Evolutionary conservation across 108 stramenopile species (phyloP).

Genomic region (Asterionellopsis glacialis): DNA sequence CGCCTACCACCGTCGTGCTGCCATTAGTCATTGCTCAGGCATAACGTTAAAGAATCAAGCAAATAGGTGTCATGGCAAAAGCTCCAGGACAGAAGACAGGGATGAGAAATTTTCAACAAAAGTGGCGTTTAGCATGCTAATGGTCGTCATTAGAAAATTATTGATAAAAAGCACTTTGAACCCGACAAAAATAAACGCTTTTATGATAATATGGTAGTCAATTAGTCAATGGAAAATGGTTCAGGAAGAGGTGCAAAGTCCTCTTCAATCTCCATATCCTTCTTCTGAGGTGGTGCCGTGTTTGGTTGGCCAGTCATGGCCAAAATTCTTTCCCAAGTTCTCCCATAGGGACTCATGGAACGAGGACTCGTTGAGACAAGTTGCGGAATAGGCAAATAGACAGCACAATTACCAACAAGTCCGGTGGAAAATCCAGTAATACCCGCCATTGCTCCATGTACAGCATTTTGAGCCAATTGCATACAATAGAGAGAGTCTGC

Average conservation of each 20-base stretch:
- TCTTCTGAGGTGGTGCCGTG: conserved; percentile 13
- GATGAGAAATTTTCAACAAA: no score
- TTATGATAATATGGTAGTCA: no score
- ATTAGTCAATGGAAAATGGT: background rate
- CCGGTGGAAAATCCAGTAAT: conserved; percentile 80
- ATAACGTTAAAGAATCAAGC: no score
- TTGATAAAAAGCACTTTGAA: no score
- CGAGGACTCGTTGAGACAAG: conserved; percentile 66
- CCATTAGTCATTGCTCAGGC: no score
- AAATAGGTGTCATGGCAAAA: no score
- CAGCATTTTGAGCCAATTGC: conserved; percentile 89
- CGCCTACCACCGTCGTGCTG: no score
- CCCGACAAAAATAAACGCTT: no score
- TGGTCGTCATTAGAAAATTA: no score
- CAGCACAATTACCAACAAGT: conserved; percentile 67
- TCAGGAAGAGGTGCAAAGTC: conserved; percentile 1
- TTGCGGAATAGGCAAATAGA: conserved; percentile 72
- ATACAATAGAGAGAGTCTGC: conserved; percentile 83
- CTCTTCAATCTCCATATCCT: background rate
- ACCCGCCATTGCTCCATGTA: conserved; percentile 92
- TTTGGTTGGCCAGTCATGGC: conserved; percentile 76
- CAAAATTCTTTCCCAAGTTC: conserved; percentile 76
- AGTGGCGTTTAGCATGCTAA: no score
- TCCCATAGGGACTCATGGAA: conserved; percentile 55
- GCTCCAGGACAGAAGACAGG: no score